phyloP scores from a whole-genome alignment of 2,329 filamentous ascomycete genomes.

The Corinectria fuckeliana region DNA sequence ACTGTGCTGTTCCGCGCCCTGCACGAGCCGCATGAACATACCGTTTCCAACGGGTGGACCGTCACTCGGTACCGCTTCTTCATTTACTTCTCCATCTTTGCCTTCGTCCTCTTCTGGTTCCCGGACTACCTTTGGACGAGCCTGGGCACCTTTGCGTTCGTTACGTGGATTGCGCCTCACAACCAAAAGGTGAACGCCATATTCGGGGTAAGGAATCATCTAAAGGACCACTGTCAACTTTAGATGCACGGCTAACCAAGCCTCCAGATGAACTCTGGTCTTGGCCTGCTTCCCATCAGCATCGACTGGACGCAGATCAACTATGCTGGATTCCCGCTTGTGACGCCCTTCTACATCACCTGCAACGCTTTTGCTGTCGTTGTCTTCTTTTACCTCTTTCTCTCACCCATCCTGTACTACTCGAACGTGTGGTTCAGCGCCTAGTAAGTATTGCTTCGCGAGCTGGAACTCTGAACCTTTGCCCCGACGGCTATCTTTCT shows the following conservation, averaged over 20 bases:
- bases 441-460: conserved; percentile 1
- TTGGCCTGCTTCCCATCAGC: conserved; percentile 9
- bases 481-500: background rate
- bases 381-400: conserved; percentile 10
- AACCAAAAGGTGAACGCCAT: conserved; percentile 18
- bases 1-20: conserved; percentile 15
- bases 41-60: conserved; percentile 2
- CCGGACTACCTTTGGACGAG: conserved; percentile 19
- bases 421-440: conserved; percentile 18
- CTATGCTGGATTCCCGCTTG: conserved; percentile 9
- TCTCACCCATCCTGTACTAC: conserved; percentile 15
- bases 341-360: conserved; percentile 12
- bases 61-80: conserved; percentile 14
- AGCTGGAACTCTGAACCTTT: background rate
- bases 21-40: conserved; percentile 11
- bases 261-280: conserved; percentile 14
- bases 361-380: conserved; percentile 18
- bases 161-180: conserved; percentile 16
- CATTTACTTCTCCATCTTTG: conserved; percentile 4
- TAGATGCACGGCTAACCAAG: background rate
- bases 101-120: conserved; percentile 17
- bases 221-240: fast-evolving
- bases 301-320: conserved; percentile 20
- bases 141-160: conserved; percentile 12
- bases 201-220: background rate